Evolutionary conservation across 169 alveolate species (phyloP).

Genomic region (Theileria annulata): DNA sequence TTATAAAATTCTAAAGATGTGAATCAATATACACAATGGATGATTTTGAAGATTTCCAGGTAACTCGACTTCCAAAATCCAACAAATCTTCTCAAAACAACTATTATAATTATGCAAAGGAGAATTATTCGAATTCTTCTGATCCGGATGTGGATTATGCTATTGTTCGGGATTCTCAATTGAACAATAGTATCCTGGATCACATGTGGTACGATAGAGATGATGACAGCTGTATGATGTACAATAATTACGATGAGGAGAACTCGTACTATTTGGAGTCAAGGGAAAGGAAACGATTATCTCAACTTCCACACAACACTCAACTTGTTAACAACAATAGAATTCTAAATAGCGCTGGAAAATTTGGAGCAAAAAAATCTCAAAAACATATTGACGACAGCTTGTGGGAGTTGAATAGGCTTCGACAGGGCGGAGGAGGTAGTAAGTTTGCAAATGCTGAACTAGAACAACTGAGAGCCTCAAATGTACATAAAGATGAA

Average conservation of each 20-base stretch:
- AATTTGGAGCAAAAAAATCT: slow-evolving; percentile 13
- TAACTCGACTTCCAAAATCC: slow-evolving; percentile 62
- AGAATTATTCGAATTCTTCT: neutral
- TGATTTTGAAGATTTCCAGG: slow-evolving; percentile 65
- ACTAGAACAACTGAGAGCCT: slow-evolving; percentile 75
- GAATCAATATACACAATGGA: slow-evolving; percentile 32
- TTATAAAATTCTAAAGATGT: neutral
- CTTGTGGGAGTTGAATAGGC: slow-evolving; percentile 95
- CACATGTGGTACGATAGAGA: slow-evolving; percentile 74
- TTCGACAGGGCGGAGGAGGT: slow-evolving; percentile 91
- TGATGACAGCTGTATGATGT: slow-evolving; percentile 65
- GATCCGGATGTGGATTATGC: neutral
- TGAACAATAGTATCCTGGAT: slow-evolving; percentile 55
- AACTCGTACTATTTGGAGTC: slow-evolving; percentile 35
- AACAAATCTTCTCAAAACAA: slow-evolving; percentile 24
- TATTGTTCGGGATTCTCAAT: neutral
- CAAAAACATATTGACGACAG: slow-evolving; percentile 91
- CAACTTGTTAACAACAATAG: slow-evolving; percentile 8
- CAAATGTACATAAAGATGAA: slow-evolving; percentile 88
- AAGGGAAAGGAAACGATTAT: slow-evolving; percentile 60
- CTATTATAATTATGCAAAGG: slow-evolving; percentile 15
- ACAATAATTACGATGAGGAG: slow-evolving; percentile 66
- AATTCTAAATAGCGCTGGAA: neutral
- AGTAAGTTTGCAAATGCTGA: slow-evolving; percentile 74
- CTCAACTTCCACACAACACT: slow-evolving; percentile 52